Base-by-base conservation (phyloP, 371 early-diverging fungal genomes). In the Apophysomyces variabilis region DNA sequence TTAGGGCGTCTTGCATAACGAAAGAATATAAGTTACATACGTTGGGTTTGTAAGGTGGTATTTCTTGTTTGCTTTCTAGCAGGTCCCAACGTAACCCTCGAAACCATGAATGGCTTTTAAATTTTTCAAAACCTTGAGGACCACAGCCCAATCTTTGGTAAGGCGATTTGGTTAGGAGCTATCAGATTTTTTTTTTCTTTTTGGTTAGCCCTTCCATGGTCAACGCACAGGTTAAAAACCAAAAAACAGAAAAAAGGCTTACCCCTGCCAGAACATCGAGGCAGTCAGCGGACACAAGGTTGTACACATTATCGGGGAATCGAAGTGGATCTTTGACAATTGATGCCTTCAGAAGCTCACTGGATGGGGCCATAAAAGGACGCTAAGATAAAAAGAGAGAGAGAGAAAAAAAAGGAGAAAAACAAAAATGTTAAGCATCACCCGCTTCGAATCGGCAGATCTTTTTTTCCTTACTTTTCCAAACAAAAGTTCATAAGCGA, bases 281-380 rank as follows among this genome's bases (percentile, higher is more conserved):
- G 67, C 87, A 86, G 14, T 79, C 81, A 32, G 65, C 66, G 35
- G 84, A 80, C 47, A 88, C 81, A 32, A 71, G 61, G 4, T 72
- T 79, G 44, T 60, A 45, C 3, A 69, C 85, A 54, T 83, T 82
- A 9, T 76, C 77, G 5, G 90, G 89, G 45, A 85, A 87, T 21
- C 74, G 74, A 11, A 90, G 62, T 6, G 78, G 79, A 21, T 85
- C 85, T 16, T 80, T 63, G 35, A 79, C 60, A 45, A 90, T 89
- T 36, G 87, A 75, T n/a, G 78, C 69, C 1, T 84, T 85, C 41
- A 89, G 75, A 13, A 79, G 75, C 18, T 89, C 89, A 67, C 89
- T 91, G 9, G 87, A 88, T 68, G 88, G 89, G 8, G 87, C 89
- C 46, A 88, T 82, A 73, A 91, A 93, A n/a, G 93, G 93, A 5